A percentile compares a stretch with the other conserved stretches of the same genome.
Evolutionary conservation across 192 early-diverging fungal genomes (phyloP).

Genomic region (Thamnidium elegans): DNA sequence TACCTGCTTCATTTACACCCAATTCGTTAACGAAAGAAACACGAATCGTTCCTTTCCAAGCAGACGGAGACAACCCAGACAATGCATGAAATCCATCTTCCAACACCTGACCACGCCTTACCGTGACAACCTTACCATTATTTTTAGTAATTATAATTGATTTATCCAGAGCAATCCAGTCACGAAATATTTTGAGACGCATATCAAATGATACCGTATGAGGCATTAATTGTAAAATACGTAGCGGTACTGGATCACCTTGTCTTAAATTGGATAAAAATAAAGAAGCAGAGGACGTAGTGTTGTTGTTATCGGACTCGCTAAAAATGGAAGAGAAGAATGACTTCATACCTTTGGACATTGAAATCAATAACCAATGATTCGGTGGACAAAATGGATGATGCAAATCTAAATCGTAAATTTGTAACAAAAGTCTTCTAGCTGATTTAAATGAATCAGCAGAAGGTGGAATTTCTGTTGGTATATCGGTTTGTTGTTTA

Average conservation of each 20-base stretch:
- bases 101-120: conserved; percentile 63
- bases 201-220: conserved; percentile 87
- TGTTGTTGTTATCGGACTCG: not conserved
- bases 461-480: conserved; percentile 16
- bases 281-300: conserved; percentile 33
- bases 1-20: conserved; percentile 66
- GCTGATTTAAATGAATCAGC: conserved; percentile 43
- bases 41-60: conserved; percentile 48
- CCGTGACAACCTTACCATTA: conserved; percentile 36
- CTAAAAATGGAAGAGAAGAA: conserved; percentile 29
- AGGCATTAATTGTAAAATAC: conserved; percentile 77
- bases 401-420: conserved; percentile 60
- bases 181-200: conserved; percentile 83
- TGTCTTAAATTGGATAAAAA: conserved; percentile 41
- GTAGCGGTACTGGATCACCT: conserved; percentile 42
- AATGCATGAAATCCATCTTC: conserved; percentile 68
- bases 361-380: conserved; percentile 57
- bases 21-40: conserved; percentile 53
- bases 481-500: conserved; percentile 31
- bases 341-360: conserved; percentile 22
- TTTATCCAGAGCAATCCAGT: conserved; percentile 63
- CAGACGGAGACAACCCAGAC: conserved; percentile 39
- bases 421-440: conserved; percentile 62
- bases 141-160: conserved; percentile 27
- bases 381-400: conserved; percentile 55